Percentiles rank a stretch among this genome's conserved stretches.
These are phyloP conservation scores for Alternaria rosae DNA, from an alignment of 2,329 filamentous ascomycete genomes.

Conservation along the genomic window DNA sequence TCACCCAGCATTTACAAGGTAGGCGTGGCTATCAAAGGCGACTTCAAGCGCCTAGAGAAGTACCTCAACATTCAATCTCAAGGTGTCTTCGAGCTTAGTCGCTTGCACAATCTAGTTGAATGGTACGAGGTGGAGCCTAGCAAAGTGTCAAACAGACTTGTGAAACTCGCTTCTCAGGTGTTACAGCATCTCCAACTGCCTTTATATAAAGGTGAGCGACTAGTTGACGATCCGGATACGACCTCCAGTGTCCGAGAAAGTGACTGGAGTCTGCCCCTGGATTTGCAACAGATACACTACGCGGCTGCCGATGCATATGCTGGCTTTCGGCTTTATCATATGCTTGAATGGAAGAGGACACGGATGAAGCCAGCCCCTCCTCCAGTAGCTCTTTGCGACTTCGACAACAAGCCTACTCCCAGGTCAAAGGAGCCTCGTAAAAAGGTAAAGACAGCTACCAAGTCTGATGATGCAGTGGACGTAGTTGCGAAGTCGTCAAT, in stretches of 20 bases:
- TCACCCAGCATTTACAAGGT: constrained; percentile 73
- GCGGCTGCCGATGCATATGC: constrained; percentile 87
- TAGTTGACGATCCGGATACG: constrained; percentile 26
- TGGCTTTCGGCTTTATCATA: constrained; percentile 75
- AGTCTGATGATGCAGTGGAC: constrained; percentile 13
- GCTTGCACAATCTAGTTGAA: constrained; percentile 78
- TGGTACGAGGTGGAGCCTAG: constrained; percentile 62
- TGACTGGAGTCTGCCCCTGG: constrained; percentile 74
- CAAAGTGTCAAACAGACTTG: constrained; percentile 62
- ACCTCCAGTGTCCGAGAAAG: constrained; percentile 67
- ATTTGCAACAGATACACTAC: constrained; percentile 72
- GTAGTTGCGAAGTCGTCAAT: constrained; percentile 15
- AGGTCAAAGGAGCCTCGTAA: constrained; percentile 17
- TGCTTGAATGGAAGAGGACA: constrained; percentile 72
- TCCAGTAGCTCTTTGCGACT: constrained; percentile 72
- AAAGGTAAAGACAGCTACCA: constrained; percentile 11
- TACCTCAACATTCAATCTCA: constrained; percentile 66
- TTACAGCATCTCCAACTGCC: constrained; percentile 76
- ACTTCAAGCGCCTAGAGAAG: constrained; percentile 68
- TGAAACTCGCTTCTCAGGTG: constrained; percentile 74
- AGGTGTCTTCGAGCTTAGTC: constrained; percentile 82
- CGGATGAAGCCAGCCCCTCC: constrained; percentile 74
- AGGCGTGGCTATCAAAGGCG: constrained; percentile 76
- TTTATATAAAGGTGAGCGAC: constrained; percentile 74
- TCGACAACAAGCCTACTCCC: constrained; percentile 53